These are phyloP conservation scores for Claviceps paspali DNA, from an alignment of 2,329 filamentous ascomycete species.

Conservation along the genomic window DNA sequence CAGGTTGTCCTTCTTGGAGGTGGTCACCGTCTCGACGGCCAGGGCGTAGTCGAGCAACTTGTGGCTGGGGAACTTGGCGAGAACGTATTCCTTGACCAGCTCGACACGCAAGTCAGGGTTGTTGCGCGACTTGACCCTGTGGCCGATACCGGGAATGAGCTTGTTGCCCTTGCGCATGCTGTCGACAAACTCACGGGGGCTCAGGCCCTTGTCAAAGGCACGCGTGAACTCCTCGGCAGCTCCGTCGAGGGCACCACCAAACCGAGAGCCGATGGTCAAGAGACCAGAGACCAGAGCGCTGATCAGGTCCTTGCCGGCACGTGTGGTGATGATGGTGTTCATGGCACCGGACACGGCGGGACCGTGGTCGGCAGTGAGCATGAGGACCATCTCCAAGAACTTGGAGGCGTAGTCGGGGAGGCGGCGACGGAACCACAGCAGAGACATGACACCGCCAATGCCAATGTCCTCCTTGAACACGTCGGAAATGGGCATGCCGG, in stretches of 20 bases:
- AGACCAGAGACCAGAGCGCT: slow-evolving; percentile 91
- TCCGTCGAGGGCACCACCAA: slow-evolving; percentile 95
- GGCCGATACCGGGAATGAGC: slow-evolving; percentile 97
- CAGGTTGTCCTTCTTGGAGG: slow-evolving; percentile 99
- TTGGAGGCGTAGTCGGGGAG: slow-evolving; percentile 93
- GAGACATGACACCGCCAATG: slow-evolving; percentile 98
- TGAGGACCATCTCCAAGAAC: slow-evolving; percentile 99
- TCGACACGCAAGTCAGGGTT: slow-evolving; percentile 99
- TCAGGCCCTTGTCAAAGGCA: slow-evolving; percentile 95
- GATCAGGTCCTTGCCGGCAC: slow-evolving; percentile 98
- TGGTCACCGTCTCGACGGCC: slow-evolving; percentile 94
- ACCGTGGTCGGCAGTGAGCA: slow-evolving; percentile 98
- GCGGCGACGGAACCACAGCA: slow-evolving; percentile 98
- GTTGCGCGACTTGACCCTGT: slow-evolving; percentile 99
- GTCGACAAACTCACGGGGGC: slow-evolving; percentile 97
- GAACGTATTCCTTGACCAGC: slow-evolving; percentile 97
- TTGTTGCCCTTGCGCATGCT: slow-evolving; percentile 99
- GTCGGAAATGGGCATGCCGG: slow-evolving; percentile 99
- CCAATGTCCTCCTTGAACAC: slow-evolving; percentile 98
- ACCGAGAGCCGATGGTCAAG: slow-evolving; percentile 92
- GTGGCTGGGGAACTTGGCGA: slow-evolving; percentile 92
- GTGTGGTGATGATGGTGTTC: slow-evolving; percentile 99
- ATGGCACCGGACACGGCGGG: slow-evolving; percentile 98
- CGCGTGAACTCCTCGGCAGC: slow-evolving; percentile 97
- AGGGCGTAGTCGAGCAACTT: slow-evolving; percentile 98